Conservation (phyloP, 306 rosid genomes). For the Prunus armeniaca region DNA sequence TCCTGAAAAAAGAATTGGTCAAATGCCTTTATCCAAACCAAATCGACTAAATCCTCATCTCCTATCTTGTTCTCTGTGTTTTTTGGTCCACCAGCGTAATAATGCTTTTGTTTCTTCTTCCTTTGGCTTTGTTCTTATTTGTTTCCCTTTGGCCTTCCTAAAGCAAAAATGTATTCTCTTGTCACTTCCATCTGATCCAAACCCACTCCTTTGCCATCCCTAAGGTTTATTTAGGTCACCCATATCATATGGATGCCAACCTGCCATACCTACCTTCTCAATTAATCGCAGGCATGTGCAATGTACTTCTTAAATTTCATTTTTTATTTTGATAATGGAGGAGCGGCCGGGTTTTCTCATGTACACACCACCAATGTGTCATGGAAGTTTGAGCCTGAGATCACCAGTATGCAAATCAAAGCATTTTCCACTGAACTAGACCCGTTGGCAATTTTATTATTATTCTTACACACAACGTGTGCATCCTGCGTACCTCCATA, state of each 20-base stretch:
- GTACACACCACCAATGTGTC: no score
- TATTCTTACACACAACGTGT: not conserved
- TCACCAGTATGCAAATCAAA: fast-evolving
- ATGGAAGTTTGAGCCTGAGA: fast-evolving
- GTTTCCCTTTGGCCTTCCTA: not conserved
- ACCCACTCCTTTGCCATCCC: not conserved
- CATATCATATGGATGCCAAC: conserved; percentile 17
- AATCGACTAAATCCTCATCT: not conserved
- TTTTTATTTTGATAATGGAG: no score
- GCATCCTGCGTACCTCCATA: conserved; percentile 7
- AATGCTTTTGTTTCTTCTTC: not conserved
- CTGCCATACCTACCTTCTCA: conserved; percentile 15
- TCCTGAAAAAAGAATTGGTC: no score
- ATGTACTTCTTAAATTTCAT: not conserved
- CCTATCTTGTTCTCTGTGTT: not conserved
- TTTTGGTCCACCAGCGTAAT: not conserved
- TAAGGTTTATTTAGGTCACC: conserved; percentile 11
- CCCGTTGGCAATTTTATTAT: no score
- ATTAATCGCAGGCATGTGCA: conserved; percentile 16
- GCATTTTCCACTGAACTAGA: fast-evolving
- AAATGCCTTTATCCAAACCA: not conserved
- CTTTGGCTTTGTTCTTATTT: not conserved
- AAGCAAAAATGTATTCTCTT: not conserved
- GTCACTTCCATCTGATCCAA: not conserved
- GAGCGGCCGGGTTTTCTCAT: fast-evolving